Conservation (phyloP, 768 basidiomycete species). For the Amanita exitialis region DNA sequence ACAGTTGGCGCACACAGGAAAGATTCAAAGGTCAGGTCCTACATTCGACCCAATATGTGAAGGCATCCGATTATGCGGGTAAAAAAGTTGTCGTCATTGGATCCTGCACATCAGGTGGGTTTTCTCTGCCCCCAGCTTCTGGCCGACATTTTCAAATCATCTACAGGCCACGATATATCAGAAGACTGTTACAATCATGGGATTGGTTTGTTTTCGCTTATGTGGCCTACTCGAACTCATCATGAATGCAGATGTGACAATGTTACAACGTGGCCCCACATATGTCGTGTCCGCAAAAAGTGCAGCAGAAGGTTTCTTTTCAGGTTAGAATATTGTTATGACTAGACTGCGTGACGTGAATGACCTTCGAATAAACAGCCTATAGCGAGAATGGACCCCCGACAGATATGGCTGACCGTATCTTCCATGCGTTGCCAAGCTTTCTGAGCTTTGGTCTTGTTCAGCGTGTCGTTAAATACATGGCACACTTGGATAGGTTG, state of each 20-base stretch:
- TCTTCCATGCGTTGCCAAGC: constrained; percentile 37
- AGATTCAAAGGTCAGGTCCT: constrained; percentile 39
- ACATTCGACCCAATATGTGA: constrained; percentile 35
- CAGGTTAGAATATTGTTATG: constrained; percentile 21
- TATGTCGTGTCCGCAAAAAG: background rate
- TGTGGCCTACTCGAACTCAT: background rate
- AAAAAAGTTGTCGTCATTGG: constrained; percentile 24
- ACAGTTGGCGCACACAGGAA: constrained; percentile 17
- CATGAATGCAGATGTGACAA: background rate
- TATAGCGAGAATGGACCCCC: constrained; percentile 40
- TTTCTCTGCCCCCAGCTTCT: no score
- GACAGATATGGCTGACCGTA: constrained; percentile 36
- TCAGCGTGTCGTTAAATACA: constrained; percentile 11
- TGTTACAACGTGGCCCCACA: constrained; percentile 2
- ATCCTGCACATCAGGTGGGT: constrained; percentile 44
- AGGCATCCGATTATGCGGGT: constrained; percentile 12
- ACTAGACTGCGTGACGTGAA: background rate
- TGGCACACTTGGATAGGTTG: constrained; percentile 29
- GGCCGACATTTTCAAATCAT: background rate
- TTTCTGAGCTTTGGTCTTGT: constrained; percentile 13
- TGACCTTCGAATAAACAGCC: constrained; percentile 10
- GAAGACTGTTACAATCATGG: constrained; percentile 19
- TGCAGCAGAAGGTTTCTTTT: constrained; percentile 18
- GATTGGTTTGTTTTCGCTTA: background rate
- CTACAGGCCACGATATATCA: constrained; percentile 29